These are phyloP conservation scores for Exophiala sideris DNA, from an alignment of 2,329 filamentous ascomycete genomes.

Conservation along the genomic window DNA sequence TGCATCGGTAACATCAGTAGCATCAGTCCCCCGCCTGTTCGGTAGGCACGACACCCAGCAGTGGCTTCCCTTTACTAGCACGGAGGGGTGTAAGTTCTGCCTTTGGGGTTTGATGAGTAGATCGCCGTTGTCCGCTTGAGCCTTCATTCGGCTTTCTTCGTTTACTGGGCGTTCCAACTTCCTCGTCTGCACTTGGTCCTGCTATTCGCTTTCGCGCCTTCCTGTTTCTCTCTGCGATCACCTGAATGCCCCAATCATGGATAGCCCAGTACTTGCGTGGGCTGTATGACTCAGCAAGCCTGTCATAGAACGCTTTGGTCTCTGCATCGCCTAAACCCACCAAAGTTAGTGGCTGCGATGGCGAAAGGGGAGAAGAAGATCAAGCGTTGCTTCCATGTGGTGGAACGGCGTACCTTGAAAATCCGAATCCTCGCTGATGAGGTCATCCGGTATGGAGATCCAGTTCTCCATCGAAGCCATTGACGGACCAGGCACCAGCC, in stretches of 20 bases:
- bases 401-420: conserved; percentile 39
- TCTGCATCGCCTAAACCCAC: conserved; percentile 53
- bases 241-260: conserved; percentile 23
- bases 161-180: conserved; percentile 1
- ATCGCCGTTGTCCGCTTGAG: no score
- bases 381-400: no score
- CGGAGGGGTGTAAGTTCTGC: not conserved
- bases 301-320: conserved; percentile 47
- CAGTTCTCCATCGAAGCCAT: not conserved
- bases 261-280: conserved; percentile 49
- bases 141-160: not conserved
- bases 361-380: not conserved
- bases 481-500: not conserved
- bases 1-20: not conserved
- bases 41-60: not conserved
- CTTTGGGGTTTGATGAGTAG: no score
- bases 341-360: not conserved
- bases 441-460: conserved; percentile 22
- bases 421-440: conserved; percentile 43
- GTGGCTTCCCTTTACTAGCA: not conserved
- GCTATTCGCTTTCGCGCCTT: conserved; percentile 6
- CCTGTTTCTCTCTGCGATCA: conserved; percentile 13
- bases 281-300: conserved; percentile 52
- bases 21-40: not conserved
- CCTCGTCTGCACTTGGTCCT: not conserved